Conservation (phyloP, 768 basidiomycete species). For the Polyporus arcularius region DNA sequence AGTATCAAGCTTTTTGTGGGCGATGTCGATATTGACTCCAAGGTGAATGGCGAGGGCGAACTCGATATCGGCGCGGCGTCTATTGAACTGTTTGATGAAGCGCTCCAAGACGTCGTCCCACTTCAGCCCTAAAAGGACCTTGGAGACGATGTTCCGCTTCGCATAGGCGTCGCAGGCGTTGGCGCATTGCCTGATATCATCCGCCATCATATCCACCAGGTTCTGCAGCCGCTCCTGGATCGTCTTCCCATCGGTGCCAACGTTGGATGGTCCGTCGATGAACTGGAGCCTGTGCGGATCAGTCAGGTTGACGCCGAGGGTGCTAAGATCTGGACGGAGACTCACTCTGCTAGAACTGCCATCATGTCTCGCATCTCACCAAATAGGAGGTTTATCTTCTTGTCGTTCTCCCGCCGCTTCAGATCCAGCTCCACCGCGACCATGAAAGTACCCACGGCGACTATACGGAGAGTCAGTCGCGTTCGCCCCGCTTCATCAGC, state of each 20-base stretch:
- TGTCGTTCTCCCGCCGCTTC: constrained; percentile 52
- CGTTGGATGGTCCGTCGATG: constrained; percentile 29
- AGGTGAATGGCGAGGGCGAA: constrained; percentile 33
- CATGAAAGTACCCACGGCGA: constrained; percentile 51
- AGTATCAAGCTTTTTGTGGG: constrained; percentile 18
- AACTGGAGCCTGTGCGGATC: constrained; percentile 30
- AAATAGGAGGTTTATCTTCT: constrained; percentile 47
- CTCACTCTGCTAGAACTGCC: constrained; percentile 47
- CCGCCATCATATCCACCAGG: constrained; percentile 28
- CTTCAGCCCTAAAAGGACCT: constrained; percentile 27
- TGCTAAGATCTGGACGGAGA: neutral
- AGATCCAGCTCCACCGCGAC: constrained; percentile 51
- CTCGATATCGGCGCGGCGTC: constrained; percentile 30
- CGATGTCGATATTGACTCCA: constrained; percentile 25
- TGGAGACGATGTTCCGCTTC: constrained; percentile 32
- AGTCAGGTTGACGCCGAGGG: neutral
- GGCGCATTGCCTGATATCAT: constrained; percentile 35
- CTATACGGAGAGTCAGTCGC: constrained; percentile 24
- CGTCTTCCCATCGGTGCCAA: constrained; percentile 35
- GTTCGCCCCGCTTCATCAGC: neutral
- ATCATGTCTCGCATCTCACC: constrained; percentile 56
- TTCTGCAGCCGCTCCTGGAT: constrained; percentile 37
- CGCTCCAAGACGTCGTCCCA: constrained; percentile 31
- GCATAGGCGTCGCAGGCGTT: constrained; percentile 36
- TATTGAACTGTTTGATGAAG: constrained; percentile 29